phyloP scores from a whole-genome alignment of 345 rosid genomes.

The Euphorbia tirucalli region DNA sequence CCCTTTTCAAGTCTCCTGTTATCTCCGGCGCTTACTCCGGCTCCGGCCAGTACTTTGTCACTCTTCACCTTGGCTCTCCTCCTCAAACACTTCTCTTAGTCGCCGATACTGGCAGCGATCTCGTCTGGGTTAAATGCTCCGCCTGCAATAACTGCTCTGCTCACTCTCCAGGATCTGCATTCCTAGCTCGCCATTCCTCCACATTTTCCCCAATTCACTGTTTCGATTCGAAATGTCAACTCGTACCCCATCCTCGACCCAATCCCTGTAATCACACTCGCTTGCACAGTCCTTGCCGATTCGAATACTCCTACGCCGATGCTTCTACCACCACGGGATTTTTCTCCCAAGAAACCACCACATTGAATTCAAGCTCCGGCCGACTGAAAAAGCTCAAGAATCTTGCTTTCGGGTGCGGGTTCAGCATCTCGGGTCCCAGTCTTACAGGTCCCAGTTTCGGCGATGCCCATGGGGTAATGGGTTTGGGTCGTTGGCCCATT shows the following conservation, averaged over 20 bases:
- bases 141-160: slow-evolving; percentile 59
- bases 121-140: slow-evolving; percentile 81
- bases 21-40: slow-evolving; percentile 75
- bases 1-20: slow-evolving; percentile 47
- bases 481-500: slow-evolving; percentile 79
- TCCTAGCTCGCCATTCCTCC: slow-evolving; percentile 73
- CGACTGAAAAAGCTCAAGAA: slow-evolving; percentile 33
- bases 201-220: slow-evolving; percentile 74
- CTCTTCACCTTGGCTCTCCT: slow-evolving; percentile 71
- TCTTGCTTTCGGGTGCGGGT: slow-evolving; percentile 78
- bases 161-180: slow-evolving; percentile 54
- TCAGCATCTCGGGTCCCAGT: slow-evolving; percentile 65
- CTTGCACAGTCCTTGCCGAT: slow-evolving; percentile 74
- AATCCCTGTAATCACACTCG: slow-evolving; percentile 54
- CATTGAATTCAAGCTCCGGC: slow-evolving; percentile 55
- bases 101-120: slow-evolving; percentile 88
- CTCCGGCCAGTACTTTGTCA: slow-evolving; percentile 79
- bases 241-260: slow-evolving; percentile 53
- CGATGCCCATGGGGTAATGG: slow-evolving; percentile 88
- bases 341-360: slow-evolving; percentile 59
- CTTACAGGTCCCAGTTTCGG: slow-evolving; percentile 61
- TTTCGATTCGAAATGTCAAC: slow-evolving; percentile 46
- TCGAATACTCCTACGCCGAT: slow-evolving; percentile 70
- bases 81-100: slow-evolving; percentile 70
- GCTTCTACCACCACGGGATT: slow-evolving; percentile 64